Base-by-base conservation (phyloP, 2,329 filamentous ascomycete species). In the Canariomyces notabilis region DNA sequence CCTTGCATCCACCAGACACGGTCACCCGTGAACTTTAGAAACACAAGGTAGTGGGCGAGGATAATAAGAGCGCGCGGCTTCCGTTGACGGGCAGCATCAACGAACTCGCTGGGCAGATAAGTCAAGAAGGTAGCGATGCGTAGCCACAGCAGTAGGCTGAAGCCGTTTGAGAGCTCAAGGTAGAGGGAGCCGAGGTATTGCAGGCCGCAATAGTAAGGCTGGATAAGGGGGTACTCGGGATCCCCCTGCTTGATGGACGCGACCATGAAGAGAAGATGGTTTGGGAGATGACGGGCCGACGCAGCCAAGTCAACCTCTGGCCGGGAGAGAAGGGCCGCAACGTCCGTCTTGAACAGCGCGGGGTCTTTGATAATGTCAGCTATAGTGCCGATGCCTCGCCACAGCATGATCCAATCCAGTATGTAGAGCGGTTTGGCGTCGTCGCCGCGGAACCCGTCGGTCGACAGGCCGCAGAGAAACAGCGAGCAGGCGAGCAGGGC, bases 371-470 rank as follows among this genome's bases (percentile, higher is more conserved):
- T 64, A 11, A 73, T 49, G 0, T 71, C 61, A 32, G 77, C 62
- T 22, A 79, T 73, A 14, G 74, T 58, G 22, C 73, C 67, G 20
- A 74, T 78, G 8, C 76, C 76, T 8, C 69, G 65, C 75, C 76
- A 80, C 11, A 80, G 65, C 3, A 70, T 55, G 61, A 79, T 74
- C 76, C 77, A 80, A 56, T 79, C 71, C 36, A 79, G 59, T 22
- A 79, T 69, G 54, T 72, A 77, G 2, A 79, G 65, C 2, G 68
- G 66, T 36, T 64, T 66, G 15, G 60, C 59, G 38, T 71, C 64
- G 0, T 64, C 59, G n/a, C 76, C 72, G 3, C 74, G 69, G 56
- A 80, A 79, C 42, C 63, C 64, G 44, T 76, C 66, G 5, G 73
- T 73, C 8, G 74, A 71, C 5, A 79, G 61, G 5, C 69, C 75